phyloP scores from a whole-genome alignment of 345 rosid genomes.

The Aquilaria yunnanensis region DNA sequence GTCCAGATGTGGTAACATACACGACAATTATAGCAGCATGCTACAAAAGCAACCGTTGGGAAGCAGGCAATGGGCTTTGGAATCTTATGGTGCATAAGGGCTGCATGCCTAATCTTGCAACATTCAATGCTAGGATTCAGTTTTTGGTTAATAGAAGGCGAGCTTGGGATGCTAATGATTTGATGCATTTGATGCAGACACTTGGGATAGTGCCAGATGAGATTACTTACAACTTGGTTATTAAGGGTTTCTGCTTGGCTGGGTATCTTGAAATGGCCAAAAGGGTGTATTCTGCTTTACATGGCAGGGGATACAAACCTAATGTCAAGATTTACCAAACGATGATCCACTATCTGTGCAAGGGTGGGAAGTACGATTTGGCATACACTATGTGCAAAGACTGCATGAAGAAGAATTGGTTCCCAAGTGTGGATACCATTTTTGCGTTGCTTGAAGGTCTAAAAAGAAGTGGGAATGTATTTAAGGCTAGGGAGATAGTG shows the following conservation, averaged over 20 bases:
- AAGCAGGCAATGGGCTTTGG: slow-evolving; percentile 76
- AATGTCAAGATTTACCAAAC: slow-evolving; percentile 72
- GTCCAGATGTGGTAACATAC: slow-evolving; percentile 66
- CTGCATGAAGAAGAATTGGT: slow-evolving; percentile 61
- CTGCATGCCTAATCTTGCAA: slow-evolving; percentile 64
- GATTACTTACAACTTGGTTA: slow-evolving; percentile 70
- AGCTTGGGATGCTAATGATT: slow-evolving; percentile 69
- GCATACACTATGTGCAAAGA: slow-evolving; percentile 69
- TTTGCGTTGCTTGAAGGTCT: slow-evolving; percentile 49
- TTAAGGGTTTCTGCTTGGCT: slow-evolving; percentile 65
- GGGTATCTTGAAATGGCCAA: slow-evolving; percentile 76
- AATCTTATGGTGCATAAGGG: slow-evolving; percentile 73
- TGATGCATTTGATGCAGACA: slow-evolving; percentile 53
- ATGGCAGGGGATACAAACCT: slow-evolving; percentile 34
- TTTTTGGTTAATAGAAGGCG: slow-evolving; percentile 48
- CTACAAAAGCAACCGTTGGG: slow-evolving; percentile 41
- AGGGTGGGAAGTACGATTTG: slow-evolving; percentile 49
- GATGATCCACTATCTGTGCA: slow-evolving; percentile 73
- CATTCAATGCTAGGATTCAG: slow-evolving; percentile 75
- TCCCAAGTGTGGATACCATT: slow-evolving; percentile 54
- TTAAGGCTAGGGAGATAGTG: slow-evolving; percentile 46
- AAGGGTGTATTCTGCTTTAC: slow-evolving; percentile 60
- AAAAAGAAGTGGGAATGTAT: slow-evolving; percentile 33
- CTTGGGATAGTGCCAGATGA: slow-evolving; percentile 52
- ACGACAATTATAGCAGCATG: slow-evolving; percentile 68